These are phyloP conservation scores for Protomyces macrosporus DNA, from an alignment of 1,139 yeast species.

Conservation along the genomic window DNA sequence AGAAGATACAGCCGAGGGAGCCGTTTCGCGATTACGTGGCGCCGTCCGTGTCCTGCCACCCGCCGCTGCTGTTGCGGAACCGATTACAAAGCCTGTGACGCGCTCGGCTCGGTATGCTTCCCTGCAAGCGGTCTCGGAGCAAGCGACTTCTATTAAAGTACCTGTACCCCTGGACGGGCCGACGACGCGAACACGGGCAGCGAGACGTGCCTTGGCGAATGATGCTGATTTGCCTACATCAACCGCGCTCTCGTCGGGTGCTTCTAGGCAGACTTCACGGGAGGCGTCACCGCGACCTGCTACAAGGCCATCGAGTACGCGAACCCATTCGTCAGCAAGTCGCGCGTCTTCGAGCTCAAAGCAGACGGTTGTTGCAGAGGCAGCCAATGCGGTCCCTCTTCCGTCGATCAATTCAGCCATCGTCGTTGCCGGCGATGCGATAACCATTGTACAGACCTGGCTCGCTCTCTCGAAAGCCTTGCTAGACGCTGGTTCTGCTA, in stretches of 20 bases:
- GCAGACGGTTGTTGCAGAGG: no score
- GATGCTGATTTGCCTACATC: not conserved
- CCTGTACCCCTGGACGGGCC: not conserved
- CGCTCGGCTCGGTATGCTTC: constrained; percentile 8
- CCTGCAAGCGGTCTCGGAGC: not conserved
- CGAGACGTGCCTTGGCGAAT: not conserved
- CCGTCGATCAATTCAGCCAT: not conserved
- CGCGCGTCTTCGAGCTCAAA: not conserved
- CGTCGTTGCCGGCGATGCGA: not conserved
- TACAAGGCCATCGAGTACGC: not conserved
- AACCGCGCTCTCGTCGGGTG: no score
- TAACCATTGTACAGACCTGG: not conserved
- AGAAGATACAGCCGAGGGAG: not conserved
- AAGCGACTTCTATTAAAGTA: not conserved
- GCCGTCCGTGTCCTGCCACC: not conserved
- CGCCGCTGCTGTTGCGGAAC: not conserved
- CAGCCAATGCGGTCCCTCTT: not conserved
- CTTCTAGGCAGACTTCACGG: not conserved
- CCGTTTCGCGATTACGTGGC: constrained; percentile 3
- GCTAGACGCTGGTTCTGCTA: not conserved
- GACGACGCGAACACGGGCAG: not conserved
- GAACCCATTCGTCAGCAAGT: not conserved
- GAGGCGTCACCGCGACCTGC: not conserved
- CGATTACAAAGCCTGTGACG: constrained; percentile 1
- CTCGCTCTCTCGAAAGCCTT: not conserved